Conservation (phyloP, 495 filamentous ascomycete genomes). For the Chaetomidium leptoderma region DNA sequence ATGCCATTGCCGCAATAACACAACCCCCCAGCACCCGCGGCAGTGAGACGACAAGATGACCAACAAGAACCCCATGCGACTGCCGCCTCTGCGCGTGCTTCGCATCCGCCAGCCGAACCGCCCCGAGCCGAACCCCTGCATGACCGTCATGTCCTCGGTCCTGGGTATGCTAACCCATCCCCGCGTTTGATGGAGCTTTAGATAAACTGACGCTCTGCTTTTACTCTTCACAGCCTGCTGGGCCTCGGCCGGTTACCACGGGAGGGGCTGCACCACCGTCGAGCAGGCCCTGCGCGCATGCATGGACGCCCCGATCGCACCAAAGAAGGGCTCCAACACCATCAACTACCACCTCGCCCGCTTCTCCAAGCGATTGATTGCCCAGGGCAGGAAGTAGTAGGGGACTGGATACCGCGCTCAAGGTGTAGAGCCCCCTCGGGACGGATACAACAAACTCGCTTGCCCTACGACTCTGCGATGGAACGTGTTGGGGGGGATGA, state of each 20-base stretch:
- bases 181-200: no score
- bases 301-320: slow-evolving; percentile 80
- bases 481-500: no score
- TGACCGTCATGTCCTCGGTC: slow-evolving; percentile 82
- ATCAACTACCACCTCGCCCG: slow-evolving; percentile 94
- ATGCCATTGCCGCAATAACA: slow-evolving; percentile 22
- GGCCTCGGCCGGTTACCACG: slow-evolving; percentile 77
- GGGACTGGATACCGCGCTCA: neutral
- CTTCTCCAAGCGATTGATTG: slow-evolving; percentile 76
- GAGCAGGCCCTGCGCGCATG: slow-evolving; percentile 81
- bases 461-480: no score
- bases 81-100: slow-evolving; percentile 80
- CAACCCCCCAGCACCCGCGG: neutral
- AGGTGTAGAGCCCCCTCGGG: no score
- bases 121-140: slow-evolving; percentile 70
- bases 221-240: slow-evolving; percentile 66
- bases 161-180: slow-evolving; percentile 70
- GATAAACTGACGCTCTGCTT: neutral
- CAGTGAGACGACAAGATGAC: slow-evolving; percentile 16
- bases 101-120: slow-evolving; percentile 80
- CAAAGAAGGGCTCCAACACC: slow-evolving; percentile 66
- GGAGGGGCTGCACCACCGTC: slow-evolving; percentile 69
- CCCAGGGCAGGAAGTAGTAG: slow-evolving; percentile 60
- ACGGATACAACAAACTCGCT: no score
- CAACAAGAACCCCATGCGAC: slow-evolving; percentile 58